A percentile compares a stretch with the other conserved stretches of the same genome.
phyloP scores from a whole-genome alignment of 2,329 filamentous ascomycete species.

The Penicillium sp. region DNA sequence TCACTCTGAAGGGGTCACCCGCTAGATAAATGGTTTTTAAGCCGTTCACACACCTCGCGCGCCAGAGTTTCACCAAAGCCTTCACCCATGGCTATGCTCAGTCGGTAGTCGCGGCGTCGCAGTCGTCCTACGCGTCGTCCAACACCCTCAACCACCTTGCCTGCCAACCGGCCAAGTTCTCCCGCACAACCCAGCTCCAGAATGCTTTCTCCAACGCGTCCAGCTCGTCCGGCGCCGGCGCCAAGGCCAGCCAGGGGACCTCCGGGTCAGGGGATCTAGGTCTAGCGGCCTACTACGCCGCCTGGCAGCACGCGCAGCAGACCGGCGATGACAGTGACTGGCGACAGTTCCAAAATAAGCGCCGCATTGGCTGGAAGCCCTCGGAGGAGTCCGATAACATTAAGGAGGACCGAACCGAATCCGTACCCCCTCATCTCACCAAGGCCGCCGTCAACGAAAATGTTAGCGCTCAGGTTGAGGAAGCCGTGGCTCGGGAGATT shows the following conservation, averaged over 20 bases:
- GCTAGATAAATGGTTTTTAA: constrained; percentile 85
- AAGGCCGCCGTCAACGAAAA: constrained; percentile 50
- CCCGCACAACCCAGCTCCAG: constrained; percentile 64
- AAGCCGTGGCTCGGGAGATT: constrained; percentile 76
- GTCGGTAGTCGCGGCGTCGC: constrained; percentile 91
- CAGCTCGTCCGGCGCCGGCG: constrained; percentile 51
- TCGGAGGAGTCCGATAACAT: constrained; percentile 40
- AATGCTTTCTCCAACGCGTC: constrained; percentile 66
- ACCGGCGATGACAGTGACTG: constrained; percentile 73
- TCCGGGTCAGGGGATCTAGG: constrained; percentile 59
- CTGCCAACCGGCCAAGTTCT: constrained; percentile 52
- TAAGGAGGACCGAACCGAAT: constrained; percentile 25
- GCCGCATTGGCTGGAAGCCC: constrained; percentile 83
- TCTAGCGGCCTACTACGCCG: constrained; percentile 87
- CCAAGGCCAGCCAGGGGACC: constrained; percentile 57
- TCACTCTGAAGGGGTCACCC: constrained; percentile 62
- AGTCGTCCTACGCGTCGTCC: constrained; percentile 73
- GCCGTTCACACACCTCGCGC: constrained; percentile 76
- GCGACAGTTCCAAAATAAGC: constrained; percentile 86
- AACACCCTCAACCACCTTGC: constrained; percentile 57
- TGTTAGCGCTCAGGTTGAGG: constrained; percentile 74
- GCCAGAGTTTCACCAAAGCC: constrained; percentile 94
- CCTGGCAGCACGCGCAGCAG: constrained; percentile 75
- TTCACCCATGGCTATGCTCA: constrained; percentile 98
- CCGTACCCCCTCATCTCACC: constrained; percentile 57